Evolutionary conservation across 441 rosid genomes (phyloP).

Genomic region (Daphne laureola): DNA sequence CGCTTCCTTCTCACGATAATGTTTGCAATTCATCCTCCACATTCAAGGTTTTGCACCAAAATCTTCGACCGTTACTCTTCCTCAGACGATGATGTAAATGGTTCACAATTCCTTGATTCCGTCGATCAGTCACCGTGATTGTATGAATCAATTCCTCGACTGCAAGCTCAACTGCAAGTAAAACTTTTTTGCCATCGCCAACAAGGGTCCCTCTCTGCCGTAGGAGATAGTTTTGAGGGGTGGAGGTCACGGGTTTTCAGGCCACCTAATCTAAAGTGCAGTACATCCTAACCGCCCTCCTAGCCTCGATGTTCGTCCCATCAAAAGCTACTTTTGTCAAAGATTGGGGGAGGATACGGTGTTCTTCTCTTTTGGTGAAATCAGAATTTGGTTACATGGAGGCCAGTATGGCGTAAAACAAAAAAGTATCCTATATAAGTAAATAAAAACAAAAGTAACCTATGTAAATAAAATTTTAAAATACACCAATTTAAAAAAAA

Average conservation of each 20-base stretch:
- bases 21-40: no score
- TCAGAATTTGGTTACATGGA: no score
- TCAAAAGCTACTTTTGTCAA: no score
- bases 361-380: no score
- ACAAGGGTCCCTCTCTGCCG: constrained; percentile 21
- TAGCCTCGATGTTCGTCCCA: constrained; percentile 47
- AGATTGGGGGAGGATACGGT: no score
- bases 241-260: constrained; percentile 41
- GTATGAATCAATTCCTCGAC: constrained; percentile 86
- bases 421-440: no score
- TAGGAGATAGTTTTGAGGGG: constrained; percentile 44
- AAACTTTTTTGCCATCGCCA: constrained; percentile 6
- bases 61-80: constrained; percentile 59
- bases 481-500: no score
- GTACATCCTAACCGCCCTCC: constrained; percentile 57
- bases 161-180: constrained; percentile 41
- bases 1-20: no score
- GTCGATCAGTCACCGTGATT: constrained; percentile 67
- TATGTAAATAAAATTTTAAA: no score
- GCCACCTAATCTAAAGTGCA: constrained; percentile 43
- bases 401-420: no score
- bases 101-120: constrained; percentile 42
- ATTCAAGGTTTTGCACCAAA: constrained; percentile 16
- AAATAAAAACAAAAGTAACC: no score
- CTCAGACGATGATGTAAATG: constrained; percentile 44